phyloP scores from a whole-genome alignment of 257 asterid species.

The Vinca minor region DNA sequence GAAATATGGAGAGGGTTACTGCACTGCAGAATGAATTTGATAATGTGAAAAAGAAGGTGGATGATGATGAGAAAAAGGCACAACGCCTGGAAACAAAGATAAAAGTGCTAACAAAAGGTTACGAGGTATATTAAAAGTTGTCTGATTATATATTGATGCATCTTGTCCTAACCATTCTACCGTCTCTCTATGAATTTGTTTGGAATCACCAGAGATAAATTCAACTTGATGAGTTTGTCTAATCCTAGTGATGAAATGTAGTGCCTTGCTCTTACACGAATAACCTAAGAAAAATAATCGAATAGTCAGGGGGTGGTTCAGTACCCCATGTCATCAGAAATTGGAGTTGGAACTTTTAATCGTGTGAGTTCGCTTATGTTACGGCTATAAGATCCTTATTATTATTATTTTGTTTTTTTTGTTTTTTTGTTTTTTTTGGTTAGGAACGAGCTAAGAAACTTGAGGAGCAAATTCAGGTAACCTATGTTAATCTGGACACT shows the following conservation, averaged over 20 bases:
- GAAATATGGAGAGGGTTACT: constrained; percentile 64
- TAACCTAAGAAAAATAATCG: background rate
- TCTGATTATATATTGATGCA: background rate
- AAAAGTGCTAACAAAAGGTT: constrained; percentile 83
- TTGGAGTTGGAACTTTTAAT: background rate
- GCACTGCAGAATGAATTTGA: constrained; percentile 84
- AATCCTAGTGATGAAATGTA: background rate
- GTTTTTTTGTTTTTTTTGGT: constrained; percentile 1
- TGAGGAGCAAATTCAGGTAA: constrained; percentile 66
- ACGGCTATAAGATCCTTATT: background rate
- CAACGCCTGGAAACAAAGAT: constrained; percentile 76
- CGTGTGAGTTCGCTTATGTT: background rate
- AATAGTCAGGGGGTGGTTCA: background rate
- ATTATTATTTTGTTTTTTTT: background rate
- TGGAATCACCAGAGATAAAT: background rate
- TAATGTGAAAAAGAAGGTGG: constrained; percentile 76
- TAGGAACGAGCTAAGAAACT: constrained; percentile 78
- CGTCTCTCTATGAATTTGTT: background rate
- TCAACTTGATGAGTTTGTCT: background rate
- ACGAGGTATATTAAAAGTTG: constrained; percentile 44
- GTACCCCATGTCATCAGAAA: background rate
- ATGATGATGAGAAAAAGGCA: constrained; percentile 83
- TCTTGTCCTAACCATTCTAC: background rate
- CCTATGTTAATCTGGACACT: constrained; percentile 79
- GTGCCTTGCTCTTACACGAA: background rate